Base-by-base conservation (phyloP, 2,329 filamentous ascomycete species). In the Coniella lustricola region DNA sequence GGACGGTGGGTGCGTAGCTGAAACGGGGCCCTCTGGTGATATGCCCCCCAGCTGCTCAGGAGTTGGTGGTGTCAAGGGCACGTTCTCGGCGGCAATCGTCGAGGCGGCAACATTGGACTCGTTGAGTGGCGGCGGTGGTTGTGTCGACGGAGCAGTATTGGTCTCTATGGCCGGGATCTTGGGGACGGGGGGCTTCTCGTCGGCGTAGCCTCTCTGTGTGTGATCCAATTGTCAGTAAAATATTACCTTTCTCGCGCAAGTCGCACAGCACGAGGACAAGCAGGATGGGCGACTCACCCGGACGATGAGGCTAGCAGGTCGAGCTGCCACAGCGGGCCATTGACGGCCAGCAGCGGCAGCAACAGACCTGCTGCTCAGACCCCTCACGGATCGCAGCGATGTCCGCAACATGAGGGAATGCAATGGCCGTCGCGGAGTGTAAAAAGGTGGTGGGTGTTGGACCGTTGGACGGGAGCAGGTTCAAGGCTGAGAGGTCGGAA, bases 371-470 rank as follows among this genome's bases (percentile, higher is more conserved):
- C 70, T 69, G 69, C 75, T 71, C 65, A 81, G 68, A 61, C 74
- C 71, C 73, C 73, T 79, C 64, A 76, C 76, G 66, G 80, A 81
- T 72, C 75, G 78, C 72, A 84, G 70, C 68, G 80, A 82, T 67
- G 77, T 79, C 73, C 80, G 81, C 77, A 84, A 76, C 81, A 84
- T 84, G 73, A 73, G 72, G 70, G 69, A 72, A 71, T 73, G 66
- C 64, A 65, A 67, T 68, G 66, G 66, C 69, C 64, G 64, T 29
- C 25, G 10, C 25, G 25, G 25, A n/a, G 25, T 29, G 25, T 29
- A 29, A 10, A 29, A 29, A n/a, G n/a, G 57, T 56, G 18, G 34
- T 25, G 18, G 44, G 42, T 16, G 36, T 46, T 35, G 46, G 39
- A 34, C 41, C 42, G 40, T 46, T 16, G 49, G 49, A 38, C 35